Base-by-base conservation (phyloP, 257 asterid genomes). In the Scutellaria barbata region DNA sequence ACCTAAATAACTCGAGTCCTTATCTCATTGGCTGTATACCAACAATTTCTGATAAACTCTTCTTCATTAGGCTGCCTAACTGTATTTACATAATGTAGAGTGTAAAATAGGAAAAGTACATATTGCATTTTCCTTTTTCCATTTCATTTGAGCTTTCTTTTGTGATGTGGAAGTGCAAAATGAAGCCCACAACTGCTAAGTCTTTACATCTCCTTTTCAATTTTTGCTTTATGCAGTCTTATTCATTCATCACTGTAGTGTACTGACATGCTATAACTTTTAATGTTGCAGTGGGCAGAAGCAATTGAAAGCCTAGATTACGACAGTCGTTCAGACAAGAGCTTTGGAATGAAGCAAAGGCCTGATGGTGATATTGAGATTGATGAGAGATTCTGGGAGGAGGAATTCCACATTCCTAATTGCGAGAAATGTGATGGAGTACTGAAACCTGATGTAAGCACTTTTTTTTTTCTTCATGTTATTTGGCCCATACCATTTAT, bases 321-420 rank as follows among this genome's bases (percentile, higher is more conserved):
- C 71, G 96, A 91, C 80, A 94, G 96, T 77, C 81, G 78, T 54
- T 86, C 97, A 33, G 97, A 94, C 83, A 86, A 88, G 85, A 86
- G 96, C 84, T 91, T 94, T 77, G 99, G 99, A 47, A 91, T 94
- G 96, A 94, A 85, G 59, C 92, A 89, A 74, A 85, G 96, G 76
- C 99, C 99, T 62, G 97, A 94, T 85, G 99, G 99, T 46, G 99
- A 94, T 82, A 89, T 94, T 56, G 99, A 94, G 82, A 91, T 94
- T 46, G 89, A 94, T 76, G 99, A 91, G 88, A 94, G 89, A 76
- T 94, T 94, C 79, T 94, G 98, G 99, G 97, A 94, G 81, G 95
- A 91, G 81, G 95, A 89, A 47, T 91, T 91, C 74, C 82, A 79
- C 63, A 91, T 94, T 68, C 99, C 99, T 57, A 66, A 62, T 68